phyloP scores from a whole-genome alignment of 371 early-diverging fungal species.

The Syncephalastrum racemosum region DNA sequence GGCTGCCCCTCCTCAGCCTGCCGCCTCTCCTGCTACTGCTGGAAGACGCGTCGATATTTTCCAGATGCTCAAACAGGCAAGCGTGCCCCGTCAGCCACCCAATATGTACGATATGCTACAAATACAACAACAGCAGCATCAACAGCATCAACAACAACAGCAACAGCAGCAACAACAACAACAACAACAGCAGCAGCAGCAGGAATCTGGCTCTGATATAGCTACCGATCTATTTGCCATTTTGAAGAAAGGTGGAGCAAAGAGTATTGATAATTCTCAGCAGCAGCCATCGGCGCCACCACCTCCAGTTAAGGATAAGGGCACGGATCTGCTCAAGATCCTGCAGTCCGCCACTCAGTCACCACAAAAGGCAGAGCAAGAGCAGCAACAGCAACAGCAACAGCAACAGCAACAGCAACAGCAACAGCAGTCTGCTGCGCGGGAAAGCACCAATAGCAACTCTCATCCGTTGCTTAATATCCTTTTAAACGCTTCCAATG shows the following conservation, averaged over 20 bases:
- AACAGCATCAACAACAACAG: slow-evolving; percentile 23
- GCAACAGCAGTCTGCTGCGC: slow-evolving; percentile 7
- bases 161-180: slow-evolving; percentile 26
- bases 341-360: slow-evolving; percentile 12
- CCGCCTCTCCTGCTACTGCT: slow-evolving; percentile 7
- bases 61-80: slow-evolving; percentile 28
- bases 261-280: background rate
- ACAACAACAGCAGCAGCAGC: slow-evolving; percentile 28
- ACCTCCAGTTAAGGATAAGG: slow-evolving; percentile 3
- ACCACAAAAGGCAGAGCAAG: background rate
- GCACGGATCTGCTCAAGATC: slow-evolving; percentile 6
- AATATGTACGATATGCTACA: slow-evolving; percentile 13
- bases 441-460: no score
- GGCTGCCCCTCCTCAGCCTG: slow-evolving; percentile 1
- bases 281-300: slow-evolving; percentile 12
- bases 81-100: slow-evolving; percentile 13
- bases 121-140: slow-evolving; percentile 24
- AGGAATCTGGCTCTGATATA: background rate
- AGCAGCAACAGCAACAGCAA: slow-evolving; percentile 8
- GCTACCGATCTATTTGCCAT: no score
- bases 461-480: no score
- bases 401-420: slow-evolving; percentile 8
- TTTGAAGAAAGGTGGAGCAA: no score
- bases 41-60: slow-evolving; percentile 26
- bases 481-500: no score